These are phyloP conservation scores for Aspergillus sparsus DNA, from an alignment of 495 filamentous ascomycete genomes.

Conservation along the genomic window DNA sequence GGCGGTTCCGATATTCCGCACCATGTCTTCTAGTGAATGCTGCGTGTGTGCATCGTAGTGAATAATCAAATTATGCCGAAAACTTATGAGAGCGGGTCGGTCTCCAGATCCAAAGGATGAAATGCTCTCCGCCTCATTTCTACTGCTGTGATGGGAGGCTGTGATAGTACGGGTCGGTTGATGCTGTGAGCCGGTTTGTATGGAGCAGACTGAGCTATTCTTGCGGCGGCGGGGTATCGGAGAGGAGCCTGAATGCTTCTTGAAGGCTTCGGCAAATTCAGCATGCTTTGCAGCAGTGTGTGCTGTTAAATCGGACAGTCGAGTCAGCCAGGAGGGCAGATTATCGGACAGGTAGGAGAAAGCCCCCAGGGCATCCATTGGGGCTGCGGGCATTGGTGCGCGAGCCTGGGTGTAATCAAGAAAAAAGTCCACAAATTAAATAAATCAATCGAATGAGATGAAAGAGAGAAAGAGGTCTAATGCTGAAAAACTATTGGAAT, in stretches of 20 bases:
- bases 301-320: conserved; percentile 66
- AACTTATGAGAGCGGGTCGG: conserved; percentile 58
- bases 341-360: conserved; percentile 57
- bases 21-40: conserved; percentile 73
- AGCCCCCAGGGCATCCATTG: conserved; percentile 64
- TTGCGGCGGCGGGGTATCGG: conserved; percentile 36
- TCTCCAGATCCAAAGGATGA: conserved; percentile 33
- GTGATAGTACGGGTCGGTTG: conserved; percentile 25
- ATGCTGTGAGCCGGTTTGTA: conserved; percentile 30
- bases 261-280: conserved; percentile 57
- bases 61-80: conserved; percentile 77
- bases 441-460: not conserved
- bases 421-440: not conserved
- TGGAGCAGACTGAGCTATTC: conserved; percentile 52
- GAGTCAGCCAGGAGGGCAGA: conserved; percentile 67
- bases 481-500: not conserved
- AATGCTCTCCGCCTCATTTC: conserved; percentile 34
- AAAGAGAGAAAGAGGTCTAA: not conserved
- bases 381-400: conserved; percentile 21
- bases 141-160: conserved; percentile 24
- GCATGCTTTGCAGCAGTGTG: conserved; percentile 69
- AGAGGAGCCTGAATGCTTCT: conserved; percentile 27
- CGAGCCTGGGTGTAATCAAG: not conserved
- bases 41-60: conserved; percentile 89
- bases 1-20: conserved; percentile 75